Evolutionary conservation across 805 yeast genomes (phyloP).

Genomic region (Starmerella floricola): DNA sequence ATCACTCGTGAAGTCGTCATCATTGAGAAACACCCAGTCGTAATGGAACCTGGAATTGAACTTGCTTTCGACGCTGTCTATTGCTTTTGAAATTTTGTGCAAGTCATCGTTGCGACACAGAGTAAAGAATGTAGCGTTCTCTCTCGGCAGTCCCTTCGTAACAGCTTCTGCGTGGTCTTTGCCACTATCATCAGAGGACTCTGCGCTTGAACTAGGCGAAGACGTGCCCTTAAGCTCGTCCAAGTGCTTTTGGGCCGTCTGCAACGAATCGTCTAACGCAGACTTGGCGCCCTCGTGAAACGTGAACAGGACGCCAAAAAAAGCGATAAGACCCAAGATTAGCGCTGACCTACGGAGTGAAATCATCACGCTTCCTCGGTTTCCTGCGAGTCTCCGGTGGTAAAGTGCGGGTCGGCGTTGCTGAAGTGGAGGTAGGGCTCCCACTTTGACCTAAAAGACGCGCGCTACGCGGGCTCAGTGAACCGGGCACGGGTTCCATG

Average conservation of each 20-base stretch:
- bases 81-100: conserved; percentile 43
- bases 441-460: too few relatives aligned
- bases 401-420: too few relatives aligned
- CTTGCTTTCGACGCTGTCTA: conserved; percentile 51
- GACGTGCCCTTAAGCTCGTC: not conserved
- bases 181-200: not conserved
- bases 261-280: conserved; percentile 5
- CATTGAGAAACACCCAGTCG: conserved; percentile 73
- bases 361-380: too few relatives aligned
- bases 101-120: conserved; percentile 60
- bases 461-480: too few relatives aligned
- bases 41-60: conserved; percentile 52
- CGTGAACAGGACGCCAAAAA: not conserved
- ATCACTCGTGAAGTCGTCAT: conserved; percentile 46
- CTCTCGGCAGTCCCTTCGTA: too few relatives aligned
- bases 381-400: too few relatives aligned
- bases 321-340: not conserved
- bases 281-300: conserved; percentile 9
- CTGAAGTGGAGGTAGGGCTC: too few relatives aligned
- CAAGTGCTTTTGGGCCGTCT: conserved; percentile 1
- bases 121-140: conserved; percentile 44
- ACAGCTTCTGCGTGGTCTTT: too few relatives aligned
- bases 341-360: not conserved
- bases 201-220: not conserved
- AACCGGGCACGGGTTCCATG: too few relatives aligned